Evolutionary conservation across 768 basidiomycete species (phyloP), one percentile per base, ranked within the genome.

Genomic region (Amanita fuliginea): DNA sequence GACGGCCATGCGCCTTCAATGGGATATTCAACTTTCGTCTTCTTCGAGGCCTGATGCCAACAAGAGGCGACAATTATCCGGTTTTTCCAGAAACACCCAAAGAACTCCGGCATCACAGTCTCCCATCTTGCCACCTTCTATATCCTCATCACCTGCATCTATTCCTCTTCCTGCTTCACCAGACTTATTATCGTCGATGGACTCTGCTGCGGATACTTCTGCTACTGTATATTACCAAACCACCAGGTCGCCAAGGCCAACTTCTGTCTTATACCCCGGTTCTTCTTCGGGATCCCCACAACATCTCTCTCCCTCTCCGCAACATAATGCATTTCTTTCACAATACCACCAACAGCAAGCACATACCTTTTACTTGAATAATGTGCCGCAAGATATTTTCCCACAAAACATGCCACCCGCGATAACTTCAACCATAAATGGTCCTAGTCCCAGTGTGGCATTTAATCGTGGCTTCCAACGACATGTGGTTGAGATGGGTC

Each of bases 201-300:
- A 45, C 26, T 24, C 26, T 16, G 30, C 39, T 32, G 26, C 14
- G 18, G 51, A 45, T 10, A 24, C 44, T 45, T 28, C 43, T 60
- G 58, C 73, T 56, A 80, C 76, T 75, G 78, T 83, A 75, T 83
- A 70, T 67, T 83, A 82, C 61, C 77, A 83, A 67, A 81, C 80
- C 24, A 69, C 74, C 48, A 64, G 72, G 54, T 72, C 74, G 1
- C 72, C 75, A 44, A 69, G 70, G 54, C 66, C 73, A 32, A 67
- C 33, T 21, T 42, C 67, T 54, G 58, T 67, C 37, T 53, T 73
- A 74, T 74, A 77, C 69, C 73, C 74, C 45, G 30, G 41, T 43
- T 43, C 49, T 43, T 61, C 56, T 52, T 57, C 67, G 49, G 68
- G 66, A 65, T 62, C 67, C 5, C 69, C 42, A 28, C 47, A 43